These are phyloP conservation scores for Phlebopus sp. DNA, from an alignment of 1,284 basidiomycete genomes.

Conservation along the genomic window DNA sequence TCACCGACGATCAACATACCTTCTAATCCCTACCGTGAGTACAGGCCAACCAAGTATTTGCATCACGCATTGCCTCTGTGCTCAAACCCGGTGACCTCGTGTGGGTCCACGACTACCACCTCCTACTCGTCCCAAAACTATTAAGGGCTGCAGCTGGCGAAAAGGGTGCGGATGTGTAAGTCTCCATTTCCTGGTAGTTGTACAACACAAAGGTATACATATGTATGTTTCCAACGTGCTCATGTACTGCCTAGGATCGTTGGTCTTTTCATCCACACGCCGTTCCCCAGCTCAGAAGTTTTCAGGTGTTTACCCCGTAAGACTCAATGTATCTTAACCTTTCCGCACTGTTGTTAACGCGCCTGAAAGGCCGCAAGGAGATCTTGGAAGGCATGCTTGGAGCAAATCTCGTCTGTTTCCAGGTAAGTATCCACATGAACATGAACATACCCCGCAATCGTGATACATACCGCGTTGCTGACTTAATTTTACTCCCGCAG, in stretches of 20 bases:
- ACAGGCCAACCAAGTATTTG: constrained; percentile 86
- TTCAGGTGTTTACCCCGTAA: constrained; percentile 89
- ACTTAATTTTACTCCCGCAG: constrained; percentile 32
- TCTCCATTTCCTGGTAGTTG: constrained; percentile 15
- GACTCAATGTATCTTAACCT: constrained; percentile 27
- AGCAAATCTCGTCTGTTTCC: constrained; percentile 95
- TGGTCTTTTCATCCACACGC: constrained; percentile 95
- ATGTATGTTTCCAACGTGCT: no score
- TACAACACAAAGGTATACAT: constrained; percentile 23
- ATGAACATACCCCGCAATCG: neutral
- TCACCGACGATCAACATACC: neutral
- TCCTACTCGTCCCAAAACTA: constrained; percentile 86
- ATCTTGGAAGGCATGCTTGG: constrained; percentile 98
- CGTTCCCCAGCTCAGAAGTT: constrained; percentile 95
- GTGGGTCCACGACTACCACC: constrained; percentile 92
- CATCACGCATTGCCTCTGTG: constrained; percentile 70
- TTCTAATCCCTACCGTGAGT: neutral
- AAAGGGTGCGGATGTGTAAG: constrained; percentile 25
- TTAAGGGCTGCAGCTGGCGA: constrained; percentile 54
- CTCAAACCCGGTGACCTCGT: constrained; percentile 90
- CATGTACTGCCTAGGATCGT: constrained; percentile 59
- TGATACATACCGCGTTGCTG: neutral
- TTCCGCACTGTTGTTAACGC: neutral
- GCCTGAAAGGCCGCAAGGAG: constrained; percentile 69
- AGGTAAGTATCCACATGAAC: constrained; percentile 41